phyloP scores from a whole-genome alignment of 148 eudicot species.

The Chenopodium berlandieri region DNA sequence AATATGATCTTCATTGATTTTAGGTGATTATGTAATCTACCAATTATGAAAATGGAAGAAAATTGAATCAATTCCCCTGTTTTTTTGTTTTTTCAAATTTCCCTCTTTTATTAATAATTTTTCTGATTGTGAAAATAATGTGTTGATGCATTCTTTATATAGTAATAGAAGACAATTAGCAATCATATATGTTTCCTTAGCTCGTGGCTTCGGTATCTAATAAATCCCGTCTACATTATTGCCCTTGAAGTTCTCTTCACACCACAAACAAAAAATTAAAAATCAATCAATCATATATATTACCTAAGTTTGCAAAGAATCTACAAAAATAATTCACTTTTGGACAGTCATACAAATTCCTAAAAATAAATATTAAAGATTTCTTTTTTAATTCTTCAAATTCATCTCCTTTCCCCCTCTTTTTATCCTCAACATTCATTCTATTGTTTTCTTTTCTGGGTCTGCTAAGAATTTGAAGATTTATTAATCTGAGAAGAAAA shows the following conservation, averaged over 20 bases:
- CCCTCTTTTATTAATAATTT: not conserved
- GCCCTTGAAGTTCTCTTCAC: not conserved
- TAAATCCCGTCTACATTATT: not conserved
- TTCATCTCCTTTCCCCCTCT: not conserved
- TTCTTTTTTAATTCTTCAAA: not conserved
- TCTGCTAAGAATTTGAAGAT: conserved; percentile 13
- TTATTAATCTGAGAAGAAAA: not conserved
- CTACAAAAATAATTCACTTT: not conserved
- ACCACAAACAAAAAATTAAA: no score
- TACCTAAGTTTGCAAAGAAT: not conserved
- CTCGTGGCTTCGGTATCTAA: not conserved
- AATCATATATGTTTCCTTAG: not conserved
- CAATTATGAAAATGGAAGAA: conserved; percentile 11
- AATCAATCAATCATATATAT: not conserved
- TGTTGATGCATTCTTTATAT: not conserved
- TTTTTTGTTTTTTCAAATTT: not conserved
- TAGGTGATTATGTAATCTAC: not conserved
- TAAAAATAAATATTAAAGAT: not conserved
- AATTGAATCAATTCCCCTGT: not conserved
- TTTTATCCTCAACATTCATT: not conserved
- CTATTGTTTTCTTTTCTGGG: not conserved
- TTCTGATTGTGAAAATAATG: conserved; percentile 7
- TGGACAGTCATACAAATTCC: not conserved
- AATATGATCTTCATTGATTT: conserved; percentile 16
- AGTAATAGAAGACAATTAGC: conserved; percentile 10